phyloP scores from a whole-genome alignment of 805 yeast species.

The Candida ulmi region DNA sequence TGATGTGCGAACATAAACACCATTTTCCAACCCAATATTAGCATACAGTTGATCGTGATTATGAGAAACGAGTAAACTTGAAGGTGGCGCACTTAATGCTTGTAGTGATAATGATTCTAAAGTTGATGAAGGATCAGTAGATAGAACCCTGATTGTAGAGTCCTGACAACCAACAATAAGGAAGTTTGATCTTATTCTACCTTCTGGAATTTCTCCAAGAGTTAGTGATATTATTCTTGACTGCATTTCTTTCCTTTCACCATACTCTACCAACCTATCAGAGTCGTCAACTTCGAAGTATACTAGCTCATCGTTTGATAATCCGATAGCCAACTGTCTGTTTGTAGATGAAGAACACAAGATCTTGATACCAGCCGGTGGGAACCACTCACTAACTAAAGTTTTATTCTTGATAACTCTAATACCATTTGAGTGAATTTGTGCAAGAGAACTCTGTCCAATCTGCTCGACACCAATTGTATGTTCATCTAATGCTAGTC shows the following conservation, averaged over 20 bases:
- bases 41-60: conserved; percentile 29
- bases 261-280: conserved; percentile 67
- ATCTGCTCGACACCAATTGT: conserved; percentile 69
- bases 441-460: conserved; percentile 59
- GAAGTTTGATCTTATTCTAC: conserved; percentile 44
- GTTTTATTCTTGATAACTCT: conserved; percentile 41
- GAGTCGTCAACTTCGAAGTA: conserved; percentile 75
- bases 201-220: conserved; percentile 43
- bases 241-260: conserved; percentile 50
- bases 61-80: conserved; percentile 28
- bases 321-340: conserved; percentile 62
- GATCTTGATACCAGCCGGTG: conserved; percentile 72
- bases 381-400: conserved; percentile 57
- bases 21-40: conserved; percentile 81
- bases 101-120: conserved; percentile 61
- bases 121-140: conserved; percentile 53
- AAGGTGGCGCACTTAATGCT: conserved; percentile 48
- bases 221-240: conserved; percentile 42
- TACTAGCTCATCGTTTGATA: conserved; percentile 69
- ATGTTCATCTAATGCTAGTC: conserved; percentile 46
- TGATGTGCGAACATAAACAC: conserved; percentile 63
- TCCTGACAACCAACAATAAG: conserved; percentile 72
- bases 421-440: conserved; percentile 67
- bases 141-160: conserved; percentile 60
- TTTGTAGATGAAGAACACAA: conserved; percentile 55